These are phyloP conservation scores for Citrullus amarus DNA, from an alignment of 306 rosid genomes.

Conservation along the genomic window DNA sequence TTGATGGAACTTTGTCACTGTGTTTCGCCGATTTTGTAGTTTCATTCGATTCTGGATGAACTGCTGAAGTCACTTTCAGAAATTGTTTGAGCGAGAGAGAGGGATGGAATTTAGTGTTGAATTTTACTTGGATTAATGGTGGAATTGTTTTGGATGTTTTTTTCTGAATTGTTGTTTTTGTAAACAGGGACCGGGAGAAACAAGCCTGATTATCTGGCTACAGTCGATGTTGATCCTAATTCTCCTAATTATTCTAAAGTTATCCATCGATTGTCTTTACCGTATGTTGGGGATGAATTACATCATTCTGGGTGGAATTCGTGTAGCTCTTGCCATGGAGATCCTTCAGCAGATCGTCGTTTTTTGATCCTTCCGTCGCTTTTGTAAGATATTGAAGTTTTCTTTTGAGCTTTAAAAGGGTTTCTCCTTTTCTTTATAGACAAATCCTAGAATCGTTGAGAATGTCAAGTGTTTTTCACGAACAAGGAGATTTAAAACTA, in stretches of 20 bases:
- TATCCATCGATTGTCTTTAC: slow-evolving; percentile 53
- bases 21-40: background rate
- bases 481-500: background rate
- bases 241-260: slow-evolving; percentile 81
- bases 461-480: background rate
- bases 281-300: slow-evolving; percentile 70
- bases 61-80: background rate
- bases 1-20: background rate
- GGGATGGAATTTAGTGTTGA: background rate
- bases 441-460: background rate
- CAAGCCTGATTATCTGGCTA: slow-evolving; percentile 90
- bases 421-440: background rate
- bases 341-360: slow-evolving; percentile 51
- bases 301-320: slow-evolving; percentile 95
- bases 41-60: background rate
- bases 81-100: background rate
- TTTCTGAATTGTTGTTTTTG: background rate
- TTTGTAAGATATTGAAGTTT: slow-evolving; percentile 29
- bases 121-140: background rate
- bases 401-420: background rate
- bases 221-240: slow-evolving; percentile 76
- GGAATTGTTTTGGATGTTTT: background rate
- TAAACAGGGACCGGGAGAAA: slow-evolving; percentile 71
- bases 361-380: slow-evolving; percentile 62
- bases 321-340: slow-evolving; percentile 95